Evolutionary conservation across 805 yeast species (phyloP), one percentile per base, ranked within the genome.

Genomic region (Cyberlindnera mrakii): DNA sequence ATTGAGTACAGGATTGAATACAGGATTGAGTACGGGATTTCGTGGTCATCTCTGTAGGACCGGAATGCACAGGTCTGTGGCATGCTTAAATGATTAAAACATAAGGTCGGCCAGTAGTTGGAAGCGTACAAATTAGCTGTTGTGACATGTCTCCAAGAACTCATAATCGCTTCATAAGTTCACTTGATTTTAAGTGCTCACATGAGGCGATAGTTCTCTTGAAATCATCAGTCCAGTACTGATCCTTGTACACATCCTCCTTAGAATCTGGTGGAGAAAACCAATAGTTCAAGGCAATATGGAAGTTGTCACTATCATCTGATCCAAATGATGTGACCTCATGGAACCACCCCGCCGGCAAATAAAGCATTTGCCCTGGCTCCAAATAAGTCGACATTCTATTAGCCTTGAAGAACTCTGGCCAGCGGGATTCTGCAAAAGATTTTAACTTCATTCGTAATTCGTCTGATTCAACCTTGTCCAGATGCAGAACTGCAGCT

Each of bases 271-370:
- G 87, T 5, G 90, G 87, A 7, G 77, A 68, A 55, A 77, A 82
- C 91, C 91, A 84, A 60, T 83, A 84, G 55, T 84, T 84, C 10
- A 82, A 53, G 0, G 90, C 89, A 30, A 75, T 66, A 53, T 84
- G 91, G 9, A 49, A 46, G 30, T 55, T 49, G 6, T 46, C 50
- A 9, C 39, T 18, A 2, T 16, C 33, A 11, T 52, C 47, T 7
- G 57, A 58, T 3, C 82, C 81, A 57, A 67, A 80, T 9, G 86
- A 80, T 1, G 85, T 74, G 2, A 84, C 91, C 58, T 84, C 91
- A 57, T 84, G 91, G 54, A 84, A 84, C 90, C 90, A 84, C 3
- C 91, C 89, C 1, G 85, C 74, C 0, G 91, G 91, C 20, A 84
- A 57, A 55, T 75, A 84, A 18, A 84, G 58, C 80, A 81, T 77